Evolutionary conservation across 352 stramenopile species (phyloP).

Genomic region (Globisporangium lucens): DNA sequence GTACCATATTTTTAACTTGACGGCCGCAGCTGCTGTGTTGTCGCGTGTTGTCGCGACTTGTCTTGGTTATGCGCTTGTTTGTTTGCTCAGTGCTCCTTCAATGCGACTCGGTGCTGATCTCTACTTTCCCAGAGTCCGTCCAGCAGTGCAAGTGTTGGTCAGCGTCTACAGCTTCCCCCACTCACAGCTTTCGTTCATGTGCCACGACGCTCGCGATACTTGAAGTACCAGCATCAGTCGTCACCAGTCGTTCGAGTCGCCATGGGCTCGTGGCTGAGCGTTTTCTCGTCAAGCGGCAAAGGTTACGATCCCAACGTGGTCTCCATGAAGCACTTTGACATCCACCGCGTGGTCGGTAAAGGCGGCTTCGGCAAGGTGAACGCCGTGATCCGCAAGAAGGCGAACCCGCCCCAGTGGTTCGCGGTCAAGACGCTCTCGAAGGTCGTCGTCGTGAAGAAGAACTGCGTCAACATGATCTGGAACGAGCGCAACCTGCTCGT

Average conservation of each 20-base stretch:
- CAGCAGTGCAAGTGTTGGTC: background rate
- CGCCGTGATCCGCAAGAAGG: conserved; percentile 61
- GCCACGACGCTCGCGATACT: background rate
- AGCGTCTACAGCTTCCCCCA: background rate
- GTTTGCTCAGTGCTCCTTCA: background rate
- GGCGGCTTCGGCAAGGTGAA: conserved; percentile 79
- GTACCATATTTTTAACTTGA: background rate
- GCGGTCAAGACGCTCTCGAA: conserved; percentile 75
- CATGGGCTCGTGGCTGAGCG: conserved; percentile 20
- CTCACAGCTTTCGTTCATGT: background rate
- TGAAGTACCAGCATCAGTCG: background rate
- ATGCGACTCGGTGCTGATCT: background rate
- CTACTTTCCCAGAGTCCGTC: background rate
- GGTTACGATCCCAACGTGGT: conserved; percentile 39
- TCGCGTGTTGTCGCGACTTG: background rate
- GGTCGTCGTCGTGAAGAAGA: conserved; percentile 50
- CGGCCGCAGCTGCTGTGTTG: background rate
- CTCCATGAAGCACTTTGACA: conserved; percentile 56
- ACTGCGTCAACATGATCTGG: conserved; percentile 71
- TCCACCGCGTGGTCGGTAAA: conserved; percentile 64
- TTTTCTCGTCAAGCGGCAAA: conserved; percentile 11
- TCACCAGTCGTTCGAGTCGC: background rate
- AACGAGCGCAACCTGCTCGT: conserved; percentile 72
- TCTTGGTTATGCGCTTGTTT: background rate
- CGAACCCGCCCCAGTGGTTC: conserved; percentile 48